These are phyloP conservation scores for Sextonia rubra DNA, from an alignment of 164 flowering plant species.

Conservation along the genomic window DNA sequence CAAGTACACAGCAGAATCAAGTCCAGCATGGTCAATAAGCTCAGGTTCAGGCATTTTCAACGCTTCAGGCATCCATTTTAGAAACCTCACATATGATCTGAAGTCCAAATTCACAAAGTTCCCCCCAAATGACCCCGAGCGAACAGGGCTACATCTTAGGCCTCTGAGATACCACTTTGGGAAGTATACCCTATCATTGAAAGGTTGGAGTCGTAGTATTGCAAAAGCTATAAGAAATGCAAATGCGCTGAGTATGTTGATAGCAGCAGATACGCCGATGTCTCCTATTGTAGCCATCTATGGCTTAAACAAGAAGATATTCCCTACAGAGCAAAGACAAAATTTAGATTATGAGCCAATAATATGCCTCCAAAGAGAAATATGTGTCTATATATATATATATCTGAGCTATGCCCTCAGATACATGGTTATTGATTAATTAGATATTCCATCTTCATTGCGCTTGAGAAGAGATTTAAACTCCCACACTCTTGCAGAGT, in stretches of 20 bases:
- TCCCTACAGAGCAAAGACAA: not conserved
- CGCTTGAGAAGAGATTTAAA: no score
- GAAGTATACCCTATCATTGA: slow-evolving; percentile 80
- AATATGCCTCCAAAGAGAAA: not conserved
- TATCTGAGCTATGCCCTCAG: no score
- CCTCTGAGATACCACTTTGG: slow-evolving; percentile 86
- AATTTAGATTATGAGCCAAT: not conserved
- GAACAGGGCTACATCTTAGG: slow-evolving; percentile 50
- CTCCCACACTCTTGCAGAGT: no score
- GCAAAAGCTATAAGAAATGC: slow-evolving; percentile 73
- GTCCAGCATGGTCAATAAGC: slow-evolving; percentile 79
- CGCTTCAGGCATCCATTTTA: slow-evolving; percentile 81
- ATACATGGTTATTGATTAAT: no score
- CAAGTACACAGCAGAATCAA: slow-evolving; percentile 78
- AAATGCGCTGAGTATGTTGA: slow-evolving; percentile 64
- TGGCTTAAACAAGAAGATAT: slow-evolving; percentile 7
- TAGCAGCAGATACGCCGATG: slow-evolving; percentile 59
- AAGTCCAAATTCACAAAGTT: slow-evolving; percentile 72
- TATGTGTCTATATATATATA: no score
- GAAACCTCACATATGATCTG: slow-evolving; percentile 53
- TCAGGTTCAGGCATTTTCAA: slow-evolving; percentile 81
- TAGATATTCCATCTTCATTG: no score
- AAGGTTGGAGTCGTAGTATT: slow-evolving; percentile 61
- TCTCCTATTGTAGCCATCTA: slow-evolving; percentile 60
- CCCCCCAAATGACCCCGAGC: slow-evolving; percentile 42